Base-by-base conservation (phyloP, 768 basidiomycete species). In the Mycena capillaripes region DNA sequence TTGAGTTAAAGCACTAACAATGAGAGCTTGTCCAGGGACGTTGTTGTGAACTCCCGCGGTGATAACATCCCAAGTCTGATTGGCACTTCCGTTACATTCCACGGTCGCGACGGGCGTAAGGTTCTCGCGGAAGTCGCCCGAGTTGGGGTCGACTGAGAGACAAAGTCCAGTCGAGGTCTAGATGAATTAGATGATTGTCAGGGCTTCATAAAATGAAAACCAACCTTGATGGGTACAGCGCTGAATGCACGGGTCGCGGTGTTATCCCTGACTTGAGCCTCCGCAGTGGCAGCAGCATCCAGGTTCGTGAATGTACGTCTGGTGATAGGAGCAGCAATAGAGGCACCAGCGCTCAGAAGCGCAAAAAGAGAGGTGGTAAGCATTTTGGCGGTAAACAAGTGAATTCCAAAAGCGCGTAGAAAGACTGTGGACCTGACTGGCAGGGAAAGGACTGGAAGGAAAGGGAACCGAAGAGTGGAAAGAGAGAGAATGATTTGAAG, bases 111-210 rank as follows among this genome's bases (percentile, higher is more conserved):
- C 69, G 32, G 76, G 76, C 30, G 75, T 73, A 10, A 78, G 56
- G 42, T 78, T 76, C 34, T 75, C 71, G 38, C 77, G 73, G 71
- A 76, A 78, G 46, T 78, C 77, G 10, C 77, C 77, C 1, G 76
- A 23, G 32, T 60, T 59, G n/a, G 73, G 36, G 59, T 68, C 69
- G 34, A 76, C 70, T 29, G 66, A 72, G 52, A 76, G 70, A 46
- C 77, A 78, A 19, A 61, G 59, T 61, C 59, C 59, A 19, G 25
- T 61, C 14, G 59, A 61, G 4, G 59, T 61, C 59, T 61, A 38
- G 42, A 30, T 58, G 2, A 40, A 21, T n/a, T 12, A 25, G 38
- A 19, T 36, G 14, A 38, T 38, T 27, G 21, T n/a, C n/a, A 36
- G 17, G 11, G 10, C 23, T 23, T 40, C 1, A 38, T 21, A 34